A percentile compares a stretch with the other conserved stretches of the same genome.
phyloP scores from a whole-genome alignment of 2,329 filamentous ascomycete genomes.

The Alternaria brassicicola region DNA sequence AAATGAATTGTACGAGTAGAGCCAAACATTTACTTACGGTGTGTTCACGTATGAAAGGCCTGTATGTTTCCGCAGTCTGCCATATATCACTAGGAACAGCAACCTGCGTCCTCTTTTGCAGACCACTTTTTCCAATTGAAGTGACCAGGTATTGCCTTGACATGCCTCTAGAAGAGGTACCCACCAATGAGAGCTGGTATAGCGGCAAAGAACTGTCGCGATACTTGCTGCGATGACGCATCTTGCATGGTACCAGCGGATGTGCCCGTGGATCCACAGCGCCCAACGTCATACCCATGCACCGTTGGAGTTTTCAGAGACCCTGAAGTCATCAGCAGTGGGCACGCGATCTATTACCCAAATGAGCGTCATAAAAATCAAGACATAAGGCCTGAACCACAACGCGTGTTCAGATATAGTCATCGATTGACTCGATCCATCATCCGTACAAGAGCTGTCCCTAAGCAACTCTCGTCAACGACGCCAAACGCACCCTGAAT shows the following conservation, averaged over 20 bases:
- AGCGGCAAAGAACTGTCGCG: background rate
- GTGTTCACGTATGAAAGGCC: background rate
- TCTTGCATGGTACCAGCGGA: slow-evolving; percentile 3
- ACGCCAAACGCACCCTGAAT: background rate
- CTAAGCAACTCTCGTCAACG: background rate
- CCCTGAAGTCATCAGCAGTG: background rate
- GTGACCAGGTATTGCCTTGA: background rate
- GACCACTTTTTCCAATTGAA: background rate
- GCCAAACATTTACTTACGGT: background rate
- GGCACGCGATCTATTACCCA: background rate
- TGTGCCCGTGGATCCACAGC: background rate
- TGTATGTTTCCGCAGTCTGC: background rate
- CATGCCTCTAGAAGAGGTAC: background rate
- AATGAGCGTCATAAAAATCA: background rate
- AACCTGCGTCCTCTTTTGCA: background rate
- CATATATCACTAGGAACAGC: background rate
- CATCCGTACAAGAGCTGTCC: background rate
- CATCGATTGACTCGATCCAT: background rate
- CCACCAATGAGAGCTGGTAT: background rate
- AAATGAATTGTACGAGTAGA: background rate
- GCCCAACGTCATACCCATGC: slow-evolving; percentile 8
- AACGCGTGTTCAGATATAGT: background rate
- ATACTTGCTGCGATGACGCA: slow-evolving; percentile 3
- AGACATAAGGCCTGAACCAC: background rate
- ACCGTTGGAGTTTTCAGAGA: background rate